These are phyloP conservation scores for Cytospora schulzeri DNA, from an alignment of 2,329 filamentous ascomycete genomes.

Conservation along the genomic window DNA sequence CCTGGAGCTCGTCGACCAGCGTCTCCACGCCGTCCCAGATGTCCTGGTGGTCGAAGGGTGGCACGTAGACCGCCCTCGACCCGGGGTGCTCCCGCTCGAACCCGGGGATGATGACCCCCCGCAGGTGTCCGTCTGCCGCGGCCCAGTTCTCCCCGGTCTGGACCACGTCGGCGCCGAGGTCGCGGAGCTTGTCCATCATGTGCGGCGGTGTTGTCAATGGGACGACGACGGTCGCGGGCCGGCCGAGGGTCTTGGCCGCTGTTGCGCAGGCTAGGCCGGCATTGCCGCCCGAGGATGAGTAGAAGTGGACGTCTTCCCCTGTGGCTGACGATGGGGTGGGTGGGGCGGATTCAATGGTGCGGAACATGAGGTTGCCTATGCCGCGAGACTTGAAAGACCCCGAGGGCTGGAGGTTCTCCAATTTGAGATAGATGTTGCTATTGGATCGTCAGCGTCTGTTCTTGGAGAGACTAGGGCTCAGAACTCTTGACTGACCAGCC, in stretches of 20 bases:
- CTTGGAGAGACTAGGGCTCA: too few relatives aligned
- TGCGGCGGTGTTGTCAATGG: slow-evolving; percentile 64
- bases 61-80: slow-evolving; percentile 58
- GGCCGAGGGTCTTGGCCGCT: slow-evolving; percentile 62
- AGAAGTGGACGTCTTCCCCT: slow-evolving; percentile 61
- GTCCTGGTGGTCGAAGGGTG: slow-evolving; percentile 67
- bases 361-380: slow-evolving; percentile 70
- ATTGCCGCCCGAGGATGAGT: slow-evolving; percentile 74
- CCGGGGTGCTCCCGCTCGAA: slow-evolving; percentile 45
- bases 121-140: slow-evolving; percentile 69
- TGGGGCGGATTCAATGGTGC: slow-evolving; percentile 39
- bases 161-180: slow-evolving; percentile 67
- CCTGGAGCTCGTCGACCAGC: slow-evolving; percentile 51
- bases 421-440: slow-evolving; percentile 78
- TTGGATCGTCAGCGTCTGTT: neutral
- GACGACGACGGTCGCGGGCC: slow-evolving; percentile 71
- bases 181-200: slow-evolving; percentile 69
- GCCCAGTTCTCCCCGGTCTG: slow-evolving; percentile 67
- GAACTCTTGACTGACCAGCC: slow-evolving; percentile 71
- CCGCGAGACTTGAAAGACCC: slow-evolving; percentile 84
- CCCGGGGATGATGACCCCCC: slow-evolving; percentile 41
- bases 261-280: slow-evolving; percentile 79
- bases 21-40: slow-evolving; percentile 67
- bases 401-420: slow-evolving; percentile 79
- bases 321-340: slow-evolving; percentile 34